These are phyloP conservation scores for Alternaria panax DNA, from an alignment of 2,329 filamentous ascomycete genomes.

Conservation along the genomic window DNA sequence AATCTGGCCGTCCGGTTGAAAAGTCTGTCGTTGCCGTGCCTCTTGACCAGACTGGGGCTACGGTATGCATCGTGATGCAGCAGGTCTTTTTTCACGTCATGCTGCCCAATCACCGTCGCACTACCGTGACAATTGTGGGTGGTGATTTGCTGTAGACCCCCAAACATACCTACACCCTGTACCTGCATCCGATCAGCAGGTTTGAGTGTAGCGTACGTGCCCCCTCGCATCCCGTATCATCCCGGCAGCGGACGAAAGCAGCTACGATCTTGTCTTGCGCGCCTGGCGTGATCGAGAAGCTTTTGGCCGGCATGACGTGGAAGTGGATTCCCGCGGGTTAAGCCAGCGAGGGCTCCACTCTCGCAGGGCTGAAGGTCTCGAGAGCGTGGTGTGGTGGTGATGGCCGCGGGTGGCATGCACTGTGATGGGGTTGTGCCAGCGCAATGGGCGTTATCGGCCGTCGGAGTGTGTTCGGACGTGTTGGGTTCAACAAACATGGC, in stretches of 20 bases:
- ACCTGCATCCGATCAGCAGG: constrained; percentile 17
- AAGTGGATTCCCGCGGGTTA: background rate
- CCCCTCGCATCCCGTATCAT: constrained; percentile 18
- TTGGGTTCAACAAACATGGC: constrained; percentile 1
- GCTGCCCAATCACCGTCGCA: constrained; percentile 6
- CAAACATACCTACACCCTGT: constrained; percentile 11
- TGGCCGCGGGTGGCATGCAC: constrained; percentile 1
- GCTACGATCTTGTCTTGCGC: constrained; percentile 24
- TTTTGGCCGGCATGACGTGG: constrained; percentile 13
- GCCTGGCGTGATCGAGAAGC: constrained; percentile 12
- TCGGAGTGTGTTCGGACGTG: constrained; percentile 7
- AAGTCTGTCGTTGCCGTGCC: constrained; percentile 18
- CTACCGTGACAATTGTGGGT: background rate
- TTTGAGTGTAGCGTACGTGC: constrained; percentile 8
- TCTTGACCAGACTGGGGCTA: constrained; percentile 4
- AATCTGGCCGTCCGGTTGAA: constrained; percentile 5
- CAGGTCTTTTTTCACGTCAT: background rate
- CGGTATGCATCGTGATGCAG: constrained; percentile 7
- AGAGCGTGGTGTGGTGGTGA: constrained; percentile 1
- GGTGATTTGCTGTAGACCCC: constrained; percentile 14
- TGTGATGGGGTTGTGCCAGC: background rate
- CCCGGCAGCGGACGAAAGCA: constrained; percentile 25
- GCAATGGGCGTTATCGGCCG: background rate
- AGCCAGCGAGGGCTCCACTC: constrained; percentile 1
- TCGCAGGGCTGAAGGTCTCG: constrained; percentile 12